Conservation (phyloP, 1,284 basidiomycete genomes). For the Inonotus obliquus region DNA sequence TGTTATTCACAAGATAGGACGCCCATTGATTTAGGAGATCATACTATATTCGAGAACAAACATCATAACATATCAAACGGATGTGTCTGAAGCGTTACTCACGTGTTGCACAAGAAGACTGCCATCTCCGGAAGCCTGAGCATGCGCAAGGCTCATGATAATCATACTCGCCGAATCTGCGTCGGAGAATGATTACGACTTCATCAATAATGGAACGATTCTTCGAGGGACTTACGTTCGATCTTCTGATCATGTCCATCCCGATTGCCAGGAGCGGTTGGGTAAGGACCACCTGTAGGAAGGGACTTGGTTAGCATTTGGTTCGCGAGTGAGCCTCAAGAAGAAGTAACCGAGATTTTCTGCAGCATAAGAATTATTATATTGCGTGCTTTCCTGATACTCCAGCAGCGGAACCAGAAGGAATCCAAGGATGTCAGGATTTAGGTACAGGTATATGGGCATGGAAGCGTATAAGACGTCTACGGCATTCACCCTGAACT, state of each 20-base stretch:
- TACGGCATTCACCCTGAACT: slow-evolving; percentile 44
- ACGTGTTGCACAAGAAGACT: slow-evolving; percentile 1
- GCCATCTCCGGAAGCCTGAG: slow-evolving; percentile 1
- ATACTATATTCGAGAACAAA: slow-evolving; percentile 36
- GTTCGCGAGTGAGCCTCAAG: background rate
- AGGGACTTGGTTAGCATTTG: too few species aligned
- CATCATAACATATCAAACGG: too few species aligned
- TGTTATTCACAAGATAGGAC: slow-evolving; percentile 32
- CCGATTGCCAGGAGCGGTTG: slow-evolving; percentile 18
- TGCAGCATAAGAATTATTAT: slow-evolving; percentile 32
- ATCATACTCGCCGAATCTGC: slow-evolving; percentile 14
- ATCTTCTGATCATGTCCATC: slow-evolving; percentile 23
- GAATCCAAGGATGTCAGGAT: slow-evolving; percentile 35
- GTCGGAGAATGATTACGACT: background rate
- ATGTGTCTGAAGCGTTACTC: background rate
- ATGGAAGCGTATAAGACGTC: slow-evolving; percentile 45
- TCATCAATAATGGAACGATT: too few species aligned
- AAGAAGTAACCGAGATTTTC: slow-evolving; percentile 35
- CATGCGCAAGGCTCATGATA: slow-evolving; percentile 10
- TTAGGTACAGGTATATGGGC: slow-evolving; percentile 43
- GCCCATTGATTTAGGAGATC: slow-evolving; percentile 36
- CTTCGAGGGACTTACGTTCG: slow-evolving; percentile 30
- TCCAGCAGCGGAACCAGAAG: slow-evolving; percentile 45
- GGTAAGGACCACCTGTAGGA: background rate
- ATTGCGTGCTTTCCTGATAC: slow-evolving; percentile 31